A percentile compares a stretch with the other conserved stretches of the same genome.
These are phyloP conservation scores for Arthrobotrys pseudoclavata DNA, from an alignment of 2,329 filamentous ascomycete genomes.

Conservation along the genomic window DNA sequence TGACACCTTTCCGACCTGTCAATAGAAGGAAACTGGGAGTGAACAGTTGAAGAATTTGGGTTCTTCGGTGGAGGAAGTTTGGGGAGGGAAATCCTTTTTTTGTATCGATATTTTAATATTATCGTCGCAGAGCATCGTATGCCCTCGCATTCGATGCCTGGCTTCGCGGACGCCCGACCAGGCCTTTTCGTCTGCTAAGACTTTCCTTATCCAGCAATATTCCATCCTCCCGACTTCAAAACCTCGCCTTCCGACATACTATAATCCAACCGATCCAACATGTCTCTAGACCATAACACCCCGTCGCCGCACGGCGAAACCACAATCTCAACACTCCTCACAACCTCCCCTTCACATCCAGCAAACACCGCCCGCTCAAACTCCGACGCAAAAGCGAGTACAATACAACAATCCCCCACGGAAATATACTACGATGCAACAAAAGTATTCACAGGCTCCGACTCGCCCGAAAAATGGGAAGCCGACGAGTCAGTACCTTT, in stretches of 20 bases:
- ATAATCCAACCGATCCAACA: slow-evolving; percentile 4
- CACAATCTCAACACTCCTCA: slow-evolving; percentile 17
- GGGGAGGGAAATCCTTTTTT: slow-evolving; percentile 16
- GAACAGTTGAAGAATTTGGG: slow-evolving; percentile 7
- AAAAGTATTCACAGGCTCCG: slow-evolving; percentile 51
- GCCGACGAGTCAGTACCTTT: slow-evolving; percentile 31
- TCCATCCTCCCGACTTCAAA: background rate
- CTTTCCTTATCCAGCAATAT: slow-evolving; percentile 1
- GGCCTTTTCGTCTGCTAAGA: slow-evolving; percentile 56
- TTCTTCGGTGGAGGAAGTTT: slow-evolving; percentile 38
- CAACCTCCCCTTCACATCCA: slow-evolving; percentile 1
- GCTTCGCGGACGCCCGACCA: slow-evolving; percentile 42
- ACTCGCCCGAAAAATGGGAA: slow-evolving; percentile 52
- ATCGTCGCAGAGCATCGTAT: slow-evolving; percentile 30
- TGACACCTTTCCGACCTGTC: slow-evolving; percentile 5
- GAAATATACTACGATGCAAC: slow-evolving; percentile 56
- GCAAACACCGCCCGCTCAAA: background rate
- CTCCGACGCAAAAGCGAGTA: slow-evolving; percentile 2
- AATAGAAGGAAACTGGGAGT: background rate
- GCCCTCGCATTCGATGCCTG: slow-evolving; percentile 55
- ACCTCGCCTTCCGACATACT: background rate
- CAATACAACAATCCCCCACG: slow-evolving; percentile 25
- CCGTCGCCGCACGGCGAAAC: slow-evolving; percentile 28
- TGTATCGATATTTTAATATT: background rate
- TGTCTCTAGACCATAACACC: slow-evolving; percentile 9